A percentile compares a stretch with the other conserved stretches of the same genome.
These are phyloP conservation scores for Sporisorium iseilematis-ciliati DNA, from an alignment of 1,284 basidiomycete species.

Conservation along the genomic window DNA sequence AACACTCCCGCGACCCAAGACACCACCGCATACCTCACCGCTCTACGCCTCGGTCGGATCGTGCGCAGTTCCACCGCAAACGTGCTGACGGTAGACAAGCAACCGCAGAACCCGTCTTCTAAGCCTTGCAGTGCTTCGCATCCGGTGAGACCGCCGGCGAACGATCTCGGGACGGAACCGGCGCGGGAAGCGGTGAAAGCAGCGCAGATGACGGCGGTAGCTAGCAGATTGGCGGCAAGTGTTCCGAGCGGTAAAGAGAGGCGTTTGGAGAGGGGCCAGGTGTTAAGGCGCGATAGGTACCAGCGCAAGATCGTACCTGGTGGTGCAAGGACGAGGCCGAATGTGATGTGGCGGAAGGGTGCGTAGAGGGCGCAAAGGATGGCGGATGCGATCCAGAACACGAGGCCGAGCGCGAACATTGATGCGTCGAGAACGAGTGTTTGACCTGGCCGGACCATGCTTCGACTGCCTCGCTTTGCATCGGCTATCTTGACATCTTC, in stretches of 20 bases:
- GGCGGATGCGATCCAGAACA: constrained; percentile 73
- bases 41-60: constrained; percentile 71
- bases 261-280: constrained; percentile 75
- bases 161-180: constrained; percentile 17
- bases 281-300: constrained; percentile 79
- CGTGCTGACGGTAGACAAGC: constrained; percentile 92
- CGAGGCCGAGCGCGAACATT: constrained; percentile 45
- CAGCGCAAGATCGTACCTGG: constrained; percentile 90
- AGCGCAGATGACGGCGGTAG: constrained; percentile 67
- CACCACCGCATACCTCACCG: constrained; percentile 58
- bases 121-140: constrained; percentile 71
- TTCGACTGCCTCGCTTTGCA: neutral
- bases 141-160: constrained; percentile 26
- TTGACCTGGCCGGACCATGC: constrained; percentile 2
- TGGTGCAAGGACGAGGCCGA: constrained; percentile 89
- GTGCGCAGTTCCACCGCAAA: constrained; percentile 84
- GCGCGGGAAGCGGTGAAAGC: constrained; percentile 51
- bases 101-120: constrained; percentile 92
- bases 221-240: constrained; percentile 84
- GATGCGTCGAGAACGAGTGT: constrained; percentile 20
- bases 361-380: constrained; percentile 81
- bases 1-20: constrained; percentile 57
- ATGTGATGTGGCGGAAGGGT: constrained; percentile 83
- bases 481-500: neutral
- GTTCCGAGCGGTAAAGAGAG: constrained; percentile 80